Percentiles rank a stretch among this genome's conserved stretches.
phyloP scores from a whole-genome alignment of 257 asterid species.

The Plantago elongata region DNA sequence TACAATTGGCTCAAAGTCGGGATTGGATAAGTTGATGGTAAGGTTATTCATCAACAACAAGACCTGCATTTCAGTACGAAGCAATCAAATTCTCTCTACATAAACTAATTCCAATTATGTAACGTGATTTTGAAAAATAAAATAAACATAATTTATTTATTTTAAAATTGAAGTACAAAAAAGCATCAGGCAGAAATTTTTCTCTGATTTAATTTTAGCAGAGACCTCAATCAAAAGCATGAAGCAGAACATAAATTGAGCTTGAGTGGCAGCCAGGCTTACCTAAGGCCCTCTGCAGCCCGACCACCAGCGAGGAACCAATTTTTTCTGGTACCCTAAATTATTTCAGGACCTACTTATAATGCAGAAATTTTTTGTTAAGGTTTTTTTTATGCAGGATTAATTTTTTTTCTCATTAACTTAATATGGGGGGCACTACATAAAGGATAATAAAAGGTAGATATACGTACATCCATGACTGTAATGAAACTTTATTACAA shows the following conservation, averaged over 20 bases:
- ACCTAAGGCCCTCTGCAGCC: no score
- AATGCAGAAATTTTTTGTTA: no score
- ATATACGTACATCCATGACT: no score
- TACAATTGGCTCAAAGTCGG: slow-evolving; percentile 80
- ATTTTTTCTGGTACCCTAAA: no score
- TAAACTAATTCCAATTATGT: not conserved
- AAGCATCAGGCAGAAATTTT: not conserved
- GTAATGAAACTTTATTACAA: no score
- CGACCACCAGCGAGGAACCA: no score
- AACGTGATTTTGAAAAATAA: not conserved
- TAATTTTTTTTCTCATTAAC: no score
- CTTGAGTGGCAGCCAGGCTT: no score
- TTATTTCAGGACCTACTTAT: no score
- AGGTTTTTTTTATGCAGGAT: no score
- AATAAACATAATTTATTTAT: not conserved
- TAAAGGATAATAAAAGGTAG: no score
- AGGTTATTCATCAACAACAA: slow-evolving; percentile 84
- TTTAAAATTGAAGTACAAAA: not conserved
- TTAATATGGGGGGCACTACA: no score
- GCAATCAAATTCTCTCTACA: slow-evolving; percentile 17
- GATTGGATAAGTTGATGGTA: slow-evolving; percentile 74
- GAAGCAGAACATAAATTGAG: not conserved
- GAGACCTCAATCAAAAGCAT: not conserved
- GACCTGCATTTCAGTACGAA: slow-evolving; percentile 55
- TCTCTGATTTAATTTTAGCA: not conserved